Base-by-base conservation (phyloP, 768 basidiomycete species). In the Collybiopsis luxurians region DNA sequence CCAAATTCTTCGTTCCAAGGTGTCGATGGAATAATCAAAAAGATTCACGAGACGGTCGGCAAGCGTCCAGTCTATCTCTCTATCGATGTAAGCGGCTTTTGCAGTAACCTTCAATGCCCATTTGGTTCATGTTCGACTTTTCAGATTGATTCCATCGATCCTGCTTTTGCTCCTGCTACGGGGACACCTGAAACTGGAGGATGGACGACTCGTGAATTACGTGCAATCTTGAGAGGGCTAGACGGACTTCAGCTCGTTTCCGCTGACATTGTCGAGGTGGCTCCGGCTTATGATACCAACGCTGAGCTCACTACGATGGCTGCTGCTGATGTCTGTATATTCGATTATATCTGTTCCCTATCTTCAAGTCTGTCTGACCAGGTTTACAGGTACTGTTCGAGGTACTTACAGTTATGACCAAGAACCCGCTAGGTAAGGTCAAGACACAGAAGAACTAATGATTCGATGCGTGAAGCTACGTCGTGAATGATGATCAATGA, bases 131-230 rank as follows among this genome's bases (percentile, higher is more conserved):
- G n/a, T 19, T 34, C 52, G 10, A 52, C 53, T 21, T 45, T 15
- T 31, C 60, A 88, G 86, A 89, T 89, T 59, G 87, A 89, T 66
- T 85, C 85, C 43, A 87, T 90, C 59, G 90, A 92, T 69, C 90
- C 90, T 19, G 85, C 84, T 15, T 89, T 90, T 60, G 90, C 90
- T 1, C 90, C 90, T 26, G 90, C 89, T 0, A 90, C 90, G 0
- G 90, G 90, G 3, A 92, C 91, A 0, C 91, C 90, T 0, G 91
- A 92, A 70, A 87, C 90, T 0, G 90, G 90, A 0, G 90, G 83
- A 10, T 92, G 89, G 90, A 87, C 89, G 3, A 90, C 90, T 6
- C 85, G 91, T 56, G 90, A 93, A 69, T 72, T 92, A 50, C 84
- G 88, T 48, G 83, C 85, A 6, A 89, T 92, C 64, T 70, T 92